Evolutionary conservation across 108 stramenopile species (phyloP).

Genomic region (Nannochloropsis oceanica): DNA sequence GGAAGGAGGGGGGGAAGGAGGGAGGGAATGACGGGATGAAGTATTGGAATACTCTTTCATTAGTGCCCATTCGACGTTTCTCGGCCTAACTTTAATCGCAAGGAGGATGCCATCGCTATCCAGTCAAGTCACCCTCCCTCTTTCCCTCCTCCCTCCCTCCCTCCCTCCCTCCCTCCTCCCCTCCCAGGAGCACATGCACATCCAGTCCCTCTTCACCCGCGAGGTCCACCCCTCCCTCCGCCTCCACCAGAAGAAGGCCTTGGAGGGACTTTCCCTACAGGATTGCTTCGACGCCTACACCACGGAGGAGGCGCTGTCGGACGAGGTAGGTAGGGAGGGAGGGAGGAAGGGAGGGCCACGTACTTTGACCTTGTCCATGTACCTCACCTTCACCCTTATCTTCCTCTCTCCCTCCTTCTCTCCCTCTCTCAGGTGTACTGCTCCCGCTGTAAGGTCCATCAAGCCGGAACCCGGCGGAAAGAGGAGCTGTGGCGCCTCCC

Average conservation of each 20-base stretch:
- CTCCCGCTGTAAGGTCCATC: slow-evolving; percentile 18
- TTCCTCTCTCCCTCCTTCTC: background rate
- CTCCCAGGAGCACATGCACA: background rate
- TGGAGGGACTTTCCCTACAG: background rate
- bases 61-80: no score
- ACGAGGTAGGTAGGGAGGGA: background rate
- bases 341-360: background rate
- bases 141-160: no score
- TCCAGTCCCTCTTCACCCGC: background rate
- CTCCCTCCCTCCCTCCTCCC: no score
- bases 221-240: background rate
- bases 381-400: background rate
- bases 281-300: background rate
- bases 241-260: background rate
- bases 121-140: no score
- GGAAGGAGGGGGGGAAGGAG: background rate
- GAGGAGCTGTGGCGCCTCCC: slow-evolving; percentile 34
- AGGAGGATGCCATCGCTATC: no score
- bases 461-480: slow-evolving; percentile 3
- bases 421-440: slow-evolving; percentile 20
- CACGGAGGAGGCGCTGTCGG: background rate
- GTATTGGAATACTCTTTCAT: no score
- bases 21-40: no score
- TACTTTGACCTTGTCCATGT: no score
- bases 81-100: no score